Evolutionary conservation across 1,284 basidiomycete genomes (phyloP).

Genomic region (Pseudozyma sp.): DNA sequence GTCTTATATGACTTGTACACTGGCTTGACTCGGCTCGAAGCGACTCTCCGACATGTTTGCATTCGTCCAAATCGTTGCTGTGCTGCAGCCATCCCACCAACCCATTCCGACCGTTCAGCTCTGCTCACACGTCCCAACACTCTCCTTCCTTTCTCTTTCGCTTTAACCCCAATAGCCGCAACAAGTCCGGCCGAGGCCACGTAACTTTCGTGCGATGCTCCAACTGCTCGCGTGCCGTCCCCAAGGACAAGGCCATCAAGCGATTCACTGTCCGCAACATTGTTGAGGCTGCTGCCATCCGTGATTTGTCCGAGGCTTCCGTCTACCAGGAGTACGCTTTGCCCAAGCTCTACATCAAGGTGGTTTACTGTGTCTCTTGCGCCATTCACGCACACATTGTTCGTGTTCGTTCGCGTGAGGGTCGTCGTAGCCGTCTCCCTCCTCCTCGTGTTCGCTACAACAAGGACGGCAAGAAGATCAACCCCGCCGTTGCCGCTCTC

Average conservation of each 20-base stretch:
- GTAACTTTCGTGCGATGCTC: slow-evolving; percentile 94
- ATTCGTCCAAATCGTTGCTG: no score
- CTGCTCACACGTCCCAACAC: slow-evolving; percentile 16
- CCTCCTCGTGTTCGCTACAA: slow-evolving; percentile 92
- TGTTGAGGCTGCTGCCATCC: slow-evolving; percentile 97
- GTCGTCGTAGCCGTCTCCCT: slow-evolving; percentile 72
- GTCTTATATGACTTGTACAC: no score
- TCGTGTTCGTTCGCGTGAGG: slow-evolving; percentile 67
- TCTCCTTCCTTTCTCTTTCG: not conserved
- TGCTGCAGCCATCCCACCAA: not conserved
- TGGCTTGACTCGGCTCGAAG: no score
- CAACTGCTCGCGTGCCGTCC: slow-evolving; percentile 81
- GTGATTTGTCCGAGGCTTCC: slow-evolving; percentile 96
- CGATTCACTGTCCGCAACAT: slow-evolving; percentile 99
- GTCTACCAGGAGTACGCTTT: slow-evolving; percentile 96
- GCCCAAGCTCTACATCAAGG: slow-evolving; percentile 99
- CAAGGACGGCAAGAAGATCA: slow-evolving; percentile 88
- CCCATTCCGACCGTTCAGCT: not conserved
- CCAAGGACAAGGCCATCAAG: slow-evolving; percentile 97
- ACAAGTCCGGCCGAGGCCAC: slow-evolving; percentile 88
- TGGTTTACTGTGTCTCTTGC: slow-evolving; percentile 98
- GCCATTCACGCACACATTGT: slow-evolving; percentile 95
- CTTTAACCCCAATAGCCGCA: slow-evolving; percentile 71
- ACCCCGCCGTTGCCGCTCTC: slow-evolving; percentile 62
- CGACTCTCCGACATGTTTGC: no score